Percentiles rank a stretch among this genome's conserved stretches.
These are phyloP conservation scores for Phylloporus rhodoxanthus DNA, from an alignment of 768 basidiomycete genomes.

Conservation along the genomic window DNA sequence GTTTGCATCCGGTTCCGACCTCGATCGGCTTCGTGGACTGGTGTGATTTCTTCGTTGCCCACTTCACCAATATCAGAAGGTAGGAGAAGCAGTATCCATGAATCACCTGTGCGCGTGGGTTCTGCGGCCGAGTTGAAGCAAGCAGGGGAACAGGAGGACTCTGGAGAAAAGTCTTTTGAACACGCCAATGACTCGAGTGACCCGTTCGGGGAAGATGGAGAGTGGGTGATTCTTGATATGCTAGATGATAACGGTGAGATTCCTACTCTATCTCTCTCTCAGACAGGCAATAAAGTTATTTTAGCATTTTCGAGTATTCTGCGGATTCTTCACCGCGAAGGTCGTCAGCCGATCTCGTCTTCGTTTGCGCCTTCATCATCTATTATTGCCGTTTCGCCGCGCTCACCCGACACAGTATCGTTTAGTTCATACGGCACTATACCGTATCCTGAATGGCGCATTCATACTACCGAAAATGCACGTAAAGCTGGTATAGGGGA, in stretches of 20 bases:
- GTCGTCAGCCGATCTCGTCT: constrained; percentile 31
- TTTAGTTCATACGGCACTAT: constrained; percentile 33
- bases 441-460: constrained; percentile 66
- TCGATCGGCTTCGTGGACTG: neutral
- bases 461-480: constrained; percentile 44
- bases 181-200: constrained; percentile 5
- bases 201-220: constrained; percentile 24
- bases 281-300: neutral
- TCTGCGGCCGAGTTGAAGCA: constrained; percentile 2
- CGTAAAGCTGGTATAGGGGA: constrained; percentile 54
- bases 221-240: constrained; percentile 52
- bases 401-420: constrained; percentile 15
- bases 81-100: constrained; percentile 5
- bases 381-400: constrained; percentile 53
- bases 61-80: constrained; percentile 18
- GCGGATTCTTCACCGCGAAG: constrained; percentile 47
- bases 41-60: constrained; percentile 12
- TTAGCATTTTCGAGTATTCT: constrained; percentile 46
- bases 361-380: constrained; percentile 39
- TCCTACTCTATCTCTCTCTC: neutral
- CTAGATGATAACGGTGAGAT: constrained; percentile 40
- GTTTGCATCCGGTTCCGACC: constrained; percentile 39
- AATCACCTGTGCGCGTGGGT: neutral
- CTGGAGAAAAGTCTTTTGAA: neutral
- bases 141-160: neutral